Evolutionary conservation across 225 moss, liverwort and hornwort genomes (phyloP).

Genomic region (Sphagnum tenellum): DNA sequence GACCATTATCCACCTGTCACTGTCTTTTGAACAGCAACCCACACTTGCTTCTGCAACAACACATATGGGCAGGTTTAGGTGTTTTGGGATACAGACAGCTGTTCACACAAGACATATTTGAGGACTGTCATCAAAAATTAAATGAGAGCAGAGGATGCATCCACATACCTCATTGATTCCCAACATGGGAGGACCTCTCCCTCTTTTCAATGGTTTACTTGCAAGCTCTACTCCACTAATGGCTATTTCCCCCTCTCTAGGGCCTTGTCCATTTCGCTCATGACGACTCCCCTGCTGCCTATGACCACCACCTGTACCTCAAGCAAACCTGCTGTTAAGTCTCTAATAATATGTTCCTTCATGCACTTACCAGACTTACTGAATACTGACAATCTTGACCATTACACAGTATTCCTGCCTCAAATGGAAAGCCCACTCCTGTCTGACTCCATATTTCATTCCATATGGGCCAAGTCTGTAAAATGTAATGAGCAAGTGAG

Average conservation of each 20-base stretch:
- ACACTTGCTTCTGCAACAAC: constrained; percentile 85
- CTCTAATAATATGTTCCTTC: not conserved
- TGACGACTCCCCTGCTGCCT: constrained; percentile 75
- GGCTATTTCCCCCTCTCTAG: constrained; percentile 49
- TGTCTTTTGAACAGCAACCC: constrained; percentile 96
- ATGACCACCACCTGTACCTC: constrained; percentile 56
- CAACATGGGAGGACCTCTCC: constrained; percentile 50
- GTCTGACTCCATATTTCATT: not conserved
- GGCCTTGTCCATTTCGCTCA: constrained; percentile 55
- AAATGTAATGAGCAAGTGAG: not conserved
- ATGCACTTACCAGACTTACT: too few species aligned
- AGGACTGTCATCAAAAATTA: not conserved
- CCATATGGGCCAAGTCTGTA: not conserved
- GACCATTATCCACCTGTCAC: constrained; percentile 53
- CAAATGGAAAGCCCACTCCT: too few species aligned
- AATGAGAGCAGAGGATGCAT: not conserved
- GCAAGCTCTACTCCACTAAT: constrained; percentile 36
- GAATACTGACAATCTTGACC: too few species aligned
- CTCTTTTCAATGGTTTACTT: constrained; percentile 63
- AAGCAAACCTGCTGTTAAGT: constrained; percentile 12
- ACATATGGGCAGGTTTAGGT: not conserved
- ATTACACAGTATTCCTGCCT: too few species aligned
- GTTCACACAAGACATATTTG: not conserved
- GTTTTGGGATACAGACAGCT: too few species aligned
- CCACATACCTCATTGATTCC: constrained; percentile 70